Evolutionary conservation across 2,329 filamentous ascomycete species (phyloP).

Genomic region (Corinectria fuckeliana): DNA sequence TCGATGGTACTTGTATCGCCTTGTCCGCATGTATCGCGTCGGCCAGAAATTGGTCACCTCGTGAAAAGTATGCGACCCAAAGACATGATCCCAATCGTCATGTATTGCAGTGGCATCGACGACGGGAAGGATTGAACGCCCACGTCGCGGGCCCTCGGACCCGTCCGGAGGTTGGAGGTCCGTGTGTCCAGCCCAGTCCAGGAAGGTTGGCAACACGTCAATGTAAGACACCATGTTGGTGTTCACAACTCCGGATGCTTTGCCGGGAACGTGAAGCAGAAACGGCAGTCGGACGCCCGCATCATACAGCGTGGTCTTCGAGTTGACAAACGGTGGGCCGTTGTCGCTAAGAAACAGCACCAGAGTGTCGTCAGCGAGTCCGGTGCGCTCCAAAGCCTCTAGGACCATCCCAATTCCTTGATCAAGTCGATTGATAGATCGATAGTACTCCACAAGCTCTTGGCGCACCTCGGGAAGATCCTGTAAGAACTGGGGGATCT

Average conservation of each 20-base stretch:
- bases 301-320: slow-evolving; percentile 58
- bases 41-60: slow-evolving; percentile 59
- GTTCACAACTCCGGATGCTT: slow-evolving; percentile 41
- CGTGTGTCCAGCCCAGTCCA: slow-evolving; percentile 47
- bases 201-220: slow-evolving; percentile 53
- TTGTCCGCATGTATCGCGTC: slow-evolving; percentile 52
- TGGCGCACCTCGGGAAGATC: slow-evolving; percentile 48
- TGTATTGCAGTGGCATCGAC: slow-evolving; percentile 29
- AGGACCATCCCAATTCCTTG: slow-evolving; percentile 50
- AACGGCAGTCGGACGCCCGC: slow-evolving; percentile 53
- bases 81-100: slow-evolving; percentile 46
- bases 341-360: slow-evolving; percentile 57
- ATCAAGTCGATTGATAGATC: slow-evolving; percentile 50
- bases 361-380: slow-evolving; percentile 46
- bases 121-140: slow-evolving; percentile 49
- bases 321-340: slow-evolving; percentile 57
- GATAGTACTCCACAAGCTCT: slow-evolving; percentile 52
- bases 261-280: slow-evolving; percentile 46
- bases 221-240: slow-evolving; percentile 53
- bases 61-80: slow-evolving; percentile 60
- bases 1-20: slow-evolving; percentile 56
- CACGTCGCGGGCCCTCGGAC: slow-evolving; percentile 28
- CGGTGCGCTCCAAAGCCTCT: slow-evolving; percentile 40
- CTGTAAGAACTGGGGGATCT: slow-evolving; percentile 49
- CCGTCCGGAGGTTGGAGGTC: slow-evolving; percentile 18